Conservation (phyloP, 1,284 basidiomycete species). For the Neolentinus lepideus region DNA sequence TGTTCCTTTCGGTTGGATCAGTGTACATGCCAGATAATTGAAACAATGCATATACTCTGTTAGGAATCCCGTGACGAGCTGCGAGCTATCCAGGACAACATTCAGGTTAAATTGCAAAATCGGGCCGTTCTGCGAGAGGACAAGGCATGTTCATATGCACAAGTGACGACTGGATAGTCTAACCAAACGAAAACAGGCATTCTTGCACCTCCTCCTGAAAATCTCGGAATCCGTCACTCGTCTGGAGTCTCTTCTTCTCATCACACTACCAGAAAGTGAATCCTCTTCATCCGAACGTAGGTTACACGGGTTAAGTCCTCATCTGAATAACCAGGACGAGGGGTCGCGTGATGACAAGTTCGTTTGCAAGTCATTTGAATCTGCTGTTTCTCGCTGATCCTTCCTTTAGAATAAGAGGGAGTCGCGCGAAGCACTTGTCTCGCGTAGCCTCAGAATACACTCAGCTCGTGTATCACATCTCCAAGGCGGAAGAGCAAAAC, state of each 20-base stretch:
- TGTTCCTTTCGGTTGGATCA: conserved; percentile 19
- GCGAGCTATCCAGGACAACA: conserved; percentile 61
- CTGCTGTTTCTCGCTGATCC: background rate
- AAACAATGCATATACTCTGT: background rate
- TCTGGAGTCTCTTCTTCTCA: conserved; percentile 75
- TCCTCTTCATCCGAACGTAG: conserved; percentile 9
- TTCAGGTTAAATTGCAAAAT: conserved; percentile 71
- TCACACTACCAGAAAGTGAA: conserved; percentile 44
- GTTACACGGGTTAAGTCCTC: conserved; percentile 21
- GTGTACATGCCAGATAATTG: background rate
- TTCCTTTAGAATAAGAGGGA: conserved; percentile 42
- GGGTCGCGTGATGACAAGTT: conserved; percentile 32
- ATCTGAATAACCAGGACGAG: conserved; percentile 14
- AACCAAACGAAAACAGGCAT: conserved; percentile 39
- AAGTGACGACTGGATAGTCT: background rate
- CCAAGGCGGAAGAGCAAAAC: conserved; percentile 70
- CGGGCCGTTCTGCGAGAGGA: conserved; percentile 74
- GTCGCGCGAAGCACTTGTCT: conserved; percentile 75
- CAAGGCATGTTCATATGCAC: conserved; percentile 44
- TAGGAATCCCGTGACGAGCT: conserved; percentile 61
- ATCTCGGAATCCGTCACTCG: conserved; percentile 83
- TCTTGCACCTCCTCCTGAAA: conserved; percentile 80
- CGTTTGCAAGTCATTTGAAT: conserved; percentile 3
- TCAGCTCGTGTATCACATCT: conserved; percentile 85
- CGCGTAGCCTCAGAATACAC: conserved; percentile 88